Base-by-base conservation (phyloP, 2,329 filamentous ascomycete genomes). In the Penicillium crustosum region DNA sequence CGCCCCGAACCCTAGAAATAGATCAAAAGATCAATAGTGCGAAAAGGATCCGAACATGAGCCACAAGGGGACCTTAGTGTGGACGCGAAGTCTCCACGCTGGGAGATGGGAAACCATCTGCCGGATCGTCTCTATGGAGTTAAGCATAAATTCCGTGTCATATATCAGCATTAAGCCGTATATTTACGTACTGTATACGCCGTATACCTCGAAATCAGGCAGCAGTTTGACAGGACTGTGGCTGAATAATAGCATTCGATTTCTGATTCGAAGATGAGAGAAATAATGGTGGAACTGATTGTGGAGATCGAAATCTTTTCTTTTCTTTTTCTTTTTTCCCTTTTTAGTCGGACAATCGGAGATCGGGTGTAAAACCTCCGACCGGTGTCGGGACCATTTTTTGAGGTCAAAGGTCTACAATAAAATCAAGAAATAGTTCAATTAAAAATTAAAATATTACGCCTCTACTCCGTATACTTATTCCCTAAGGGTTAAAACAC, bases 151-250 rank as follows among this genome's bases (percentile, higher is more conserved):
- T 65, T 54, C 61, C 59, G 62, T 23, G 23, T 29, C n/a, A 38
- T 21, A 43, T 27, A 48, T 52, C 35, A 55, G 49, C 49, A 44
- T 55, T 55, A 56, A 56, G 53, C 51, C 44, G 23, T n/a, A 15
- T 31, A 17, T 15, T 25, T 35, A 17, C 38, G 50, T 39, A 17
- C 33, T 62, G 2, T 39, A 6, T 21, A 35, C 31, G 2, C 4
- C 35, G 35, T 38, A 10, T 38, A 4, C 9, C 45, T 57, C 29
- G 47, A 57, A 59, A 50, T 41, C 53, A 66, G 64, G 62, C 62
- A 64, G 53, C 59, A 65, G 41, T 47, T 48, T 58, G 44, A 36
- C 25, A 52, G 52, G 56, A 49, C 49, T 63, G 60, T 65, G 64
- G 55, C 61, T 60, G 61, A 59, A 61, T 51, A 29, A 29, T 42